Conservation (phyloP, 345 rosid genomes). For the Mangifera indica region DNA sequence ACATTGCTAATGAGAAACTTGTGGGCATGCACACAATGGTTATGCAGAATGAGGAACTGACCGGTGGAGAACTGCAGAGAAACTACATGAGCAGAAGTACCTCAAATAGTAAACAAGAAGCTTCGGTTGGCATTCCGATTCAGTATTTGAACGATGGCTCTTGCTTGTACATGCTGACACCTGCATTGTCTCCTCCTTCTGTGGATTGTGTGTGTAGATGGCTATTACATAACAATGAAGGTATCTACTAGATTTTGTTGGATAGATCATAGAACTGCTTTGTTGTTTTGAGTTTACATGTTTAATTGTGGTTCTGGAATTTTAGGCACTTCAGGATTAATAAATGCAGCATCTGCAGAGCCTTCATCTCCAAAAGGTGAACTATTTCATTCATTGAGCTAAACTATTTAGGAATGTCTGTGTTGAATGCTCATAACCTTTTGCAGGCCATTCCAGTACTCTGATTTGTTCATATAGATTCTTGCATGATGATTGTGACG, state of each 20-base stretch:
- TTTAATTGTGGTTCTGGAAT: slow-evolving; percentile 16
- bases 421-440: slow-evolving; percentile 16
- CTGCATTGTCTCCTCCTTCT: slow-evolving; percentile 70
- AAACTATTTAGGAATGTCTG: slow-evolving; percentile 5
- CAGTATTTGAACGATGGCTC: slow-evolving; percentile 81
- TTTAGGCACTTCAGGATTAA: slow-evolving; percentile 34
- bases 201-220: slow-evolving; percentile 55
- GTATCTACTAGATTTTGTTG: slow-evolving; percentile 34
- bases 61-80: slow-evolving; percentile 26
- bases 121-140: slow-evolving; percentile 54
- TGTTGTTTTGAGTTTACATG: background rate
- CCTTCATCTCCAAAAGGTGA: slow-evolving; percentile 37
- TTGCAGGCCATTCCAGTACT: slow-evolving; percentile 36
- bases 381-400: slow-evolving; percentile 17
- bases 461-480: slow-evolving; percentile 33
- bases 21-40: slow-evolving; percentile 18
- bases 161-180: slow-evolving; percentile 59
- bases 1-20: slow-evolving; percentile 26
- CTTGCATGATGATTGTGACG: slow-evolving; percentile 25
- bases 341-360: slow-evolving; percentile 18
- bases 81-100: slow-evolving; percentile 18
- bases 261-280: slow-evolving; percentile 16
- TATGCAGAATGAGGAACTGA: slow-evolving; percentile 22
- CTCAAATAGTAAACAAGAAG: slow-evolving; percentile 34
- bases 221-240: slow-evolving; percentile 45